Percentiles rank a stretch among this genome's conserved stretches.
phyloP scores from a whole-genome alignment of 1,284 basidiomycete species.

The Rhodotorula sp. region DNA sequence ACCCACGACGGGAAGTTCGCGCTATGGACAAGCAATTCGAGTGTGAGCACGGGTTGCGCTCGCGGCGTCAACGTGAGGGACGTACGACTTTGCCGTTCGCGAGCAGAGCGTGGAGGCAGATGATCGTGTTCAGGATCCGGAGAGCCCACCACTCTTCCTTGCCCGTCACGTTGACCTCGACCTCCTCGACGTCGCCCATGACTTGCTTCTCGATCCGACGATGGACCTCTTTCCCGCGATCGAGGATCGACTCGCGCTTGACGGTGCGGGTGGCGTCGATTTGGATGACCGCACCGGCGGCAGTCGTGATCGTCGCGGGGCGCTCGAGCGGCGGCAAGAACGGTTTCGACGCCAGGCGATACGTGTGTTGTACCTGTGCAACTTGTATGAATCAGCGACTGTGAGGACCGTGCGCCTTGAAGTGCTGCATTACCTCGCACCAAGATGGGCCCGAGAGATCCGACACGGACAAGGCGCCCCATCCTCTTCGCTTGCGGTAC shows the following conservation, averaged over 20 bases:
- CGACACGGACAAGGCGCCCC: conserved; percentile 29
- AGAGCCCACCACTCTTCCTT: conserved; percentile 40
- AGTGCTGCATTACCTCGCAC: conserved; percentile 21
- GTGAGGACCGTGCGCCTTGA: no score
- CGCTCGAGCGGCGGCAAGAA: conserved; percentile 26
- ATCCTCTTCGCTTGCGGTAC: conserved; percentile 18
- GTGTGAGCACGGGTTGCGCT: neutral
- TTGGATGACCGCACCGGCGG: conserved; percentile 19
- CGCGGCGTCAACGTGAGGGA: neutral
- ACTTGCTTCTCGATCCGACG: conserved; percentile 39
- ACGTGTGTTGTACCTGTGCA: conserved; percentile 25
- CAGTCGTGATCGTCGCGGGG: conserved; percentile 20
- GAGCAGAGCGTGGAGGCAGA: conserved; percentile 34
- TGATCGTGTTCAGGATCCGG: conserved; percentile 41
- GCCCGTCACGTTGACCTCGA: conserved; percentile 32
- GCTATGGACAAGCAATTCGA: neutral
- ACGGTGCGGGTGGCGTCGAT: conserved; percentile 35
- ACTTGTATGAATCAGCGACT: no score
- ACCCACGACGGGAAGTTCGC: conserved; percentile 39
- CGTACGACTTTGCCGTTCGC: conserved; percentile 35
- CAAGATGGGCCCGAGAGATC: conserved; percentile 29
- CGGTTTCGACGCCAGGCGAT: conserved; percentile 29
- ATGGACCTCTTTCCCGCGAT: conserved; percentile 38
- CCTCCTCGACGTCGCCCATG: conserved; percentile 37
- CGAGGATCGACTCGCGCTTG: conserved; percentile 35